Evolutionary conservation across 139 green algal species (phyloP).

Genomic region (Chlamydomonas schloesseri): DNA sequence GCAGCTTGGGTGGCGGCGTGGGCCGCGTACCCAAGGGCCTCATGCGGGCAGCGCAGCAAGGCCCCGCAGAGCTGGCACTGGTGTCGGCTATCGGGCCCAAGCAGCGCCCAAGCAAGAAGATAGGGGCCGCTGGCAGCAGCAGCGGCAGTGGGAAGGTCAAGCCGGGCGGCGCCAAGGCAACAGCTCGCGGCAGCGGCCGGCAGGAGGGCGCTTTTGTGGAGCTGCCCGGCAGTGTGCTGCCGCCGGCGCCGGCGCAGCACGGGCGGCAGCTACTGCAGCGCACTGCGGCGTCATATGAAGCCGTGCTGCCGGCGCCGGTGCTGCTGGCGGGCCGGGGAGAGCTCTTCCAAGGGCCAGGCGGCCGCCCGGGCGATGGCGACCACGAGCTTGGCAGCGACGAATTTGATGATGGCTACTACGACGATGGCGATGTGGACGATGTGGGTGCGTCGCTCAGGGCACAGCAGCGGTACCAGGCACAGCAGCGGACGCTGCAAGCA

Average conservation of each 20-base stretch:
- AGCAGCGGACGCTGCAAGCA: not conserved
- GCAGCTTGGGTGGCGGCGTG: not conserved
- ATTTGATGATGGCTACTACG: not conserved
- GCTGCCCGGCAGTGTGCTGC: not conserved
- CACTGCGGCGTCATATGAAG: not conserved
- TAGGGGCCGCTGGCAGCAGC: too few relatives aligned
- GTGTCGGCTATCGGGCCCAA: too few relatives aligned
- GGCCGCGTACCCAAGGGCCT: not conserved
- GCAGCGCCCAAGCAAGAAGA: not conserved
- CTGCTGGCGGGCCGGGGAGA: not conserved
- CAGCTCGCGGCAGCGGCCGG: not conserved
- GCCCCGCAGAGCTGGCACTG: not conserved
- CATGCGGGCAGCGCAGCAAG: too few relatives aligned
- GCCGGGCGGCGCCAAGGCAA: not conserved
- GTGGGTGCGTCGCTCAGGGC: too few relatives aligned
- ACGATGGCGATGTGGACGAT: not conserved
- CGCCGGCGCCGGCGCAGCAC: not conserved
- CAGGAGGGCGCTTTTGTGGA: not conserved
- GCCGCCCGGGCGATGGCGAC: not conserved
- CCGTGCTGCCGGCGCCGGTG: not conserved
- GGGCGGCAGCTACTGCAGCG: not conserved
- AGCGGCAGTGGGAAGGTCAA: not conserved
- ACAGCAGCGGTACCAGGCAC: not conserved
- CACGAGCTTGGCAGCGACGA: too few relatives aligned
- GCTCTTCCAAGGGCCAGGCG: too few relatives aligned